These are phyloP conservation scores for Mortierella antarctica DNA, from an alignment of 192 early-diverging fungal species.

Conservation along the genomic window DNA sequence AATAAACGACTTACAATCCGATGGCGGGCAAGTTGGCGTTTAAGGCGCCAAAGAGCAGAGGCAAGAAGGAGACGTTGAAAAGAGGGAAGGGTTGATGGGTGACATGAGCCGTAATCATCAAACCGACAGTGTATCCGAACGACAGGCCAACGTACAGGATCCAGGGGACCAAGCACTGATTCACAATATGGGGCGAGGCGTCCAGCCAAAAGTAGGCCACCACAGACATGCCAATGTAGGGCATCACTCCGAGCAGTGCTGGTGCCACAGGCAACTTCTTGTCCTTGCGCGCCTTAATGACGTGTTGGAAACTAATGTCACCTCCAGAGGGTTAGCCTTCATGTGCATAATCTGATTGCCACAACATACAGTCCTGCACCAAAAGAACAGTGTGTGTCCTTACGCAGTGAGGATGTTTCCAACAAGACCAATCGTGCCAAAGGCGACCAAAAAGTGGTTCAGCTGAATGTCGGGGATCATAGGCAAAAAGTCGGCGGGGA, in stretches of 20 bases:
- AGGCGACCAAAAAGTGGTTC: constrained; percentile 63
- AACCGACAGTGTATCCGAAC: constrained; percentile 85
- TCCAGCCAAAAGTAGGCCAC: constrained; percentile 74
- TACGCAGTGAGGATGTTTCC: constrained; percentile 71
- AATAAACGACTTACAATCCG: constrained; percentile 51
- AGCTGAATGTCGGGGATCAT: constrained; percentile 59
- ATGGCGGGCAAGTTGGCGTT: constrained; percentile 66
- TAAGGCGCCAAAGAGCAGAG: constrained; percentile 69
- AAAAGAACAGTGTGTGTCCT: constrained; percentile 6
- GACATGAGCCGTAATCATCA: constrained; percentile 89
- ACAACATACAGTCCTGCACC: not conserved
- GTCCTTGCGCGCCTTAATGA: constrained; percentile 64
- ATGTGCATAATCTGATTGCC: not conserved
- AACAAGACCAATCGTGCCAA: constrained; percentile 58
- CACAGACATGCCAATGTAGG: constrained; percentile 65
- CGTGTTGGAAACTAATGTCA: constrained; percentile 66
- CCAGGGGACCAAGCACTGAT: constrained; percentile 76
- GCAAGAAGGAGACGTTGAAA: constrained; percentile 71
- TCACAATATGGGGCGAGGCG: constrained; percentile 73
- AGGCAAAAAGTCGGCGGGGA: constrained; percentile 44
- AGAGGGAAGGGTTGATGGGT: constrained; percentile 86
- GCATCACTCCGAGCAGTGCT: constrained; percentile 72
- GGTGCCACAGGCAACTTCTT: constrained; percentile 63
- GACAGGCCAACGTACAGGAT: constrained; percentile 75
- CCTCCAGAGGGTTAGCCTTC: not conserved